Base-by-base conservation (phyloP, 176 grass and related monocot species). In the Chrysopogon serrulatus region DNA sequence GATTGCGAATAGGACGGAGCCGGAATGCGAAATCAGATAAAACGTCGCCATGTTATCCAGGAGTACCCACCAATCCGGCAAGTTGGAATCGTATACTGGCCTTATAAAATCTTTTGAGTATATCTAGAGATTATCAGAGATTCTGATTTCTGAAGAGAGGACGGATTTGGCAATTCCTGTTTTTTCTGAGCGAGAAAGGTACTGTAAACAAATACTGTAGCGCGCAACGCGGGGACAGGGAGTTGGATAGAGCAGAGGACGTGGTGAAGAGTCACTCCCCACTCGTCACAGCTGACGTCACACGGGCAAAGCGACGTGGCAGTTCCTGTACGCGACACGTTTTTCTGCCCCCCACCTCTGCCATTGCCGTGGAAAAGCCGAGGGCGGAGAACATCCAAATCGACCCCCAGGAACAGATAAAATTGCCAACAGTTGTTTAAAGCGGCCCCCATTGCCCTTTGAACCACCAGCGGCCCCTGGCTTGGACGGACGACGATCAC, bases 211-310 rank as follows among this genome's bases (percentile, higher is more conserved):
- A 63, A 56, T n/a, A n/a, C n/a, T n/a, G n/a, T n/a, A n/a, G n/a
- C n/a, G n/a, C n/a, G n/a, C n/a, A 67, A n/a, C 30, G 43, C 24
- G 0, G 57, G 40, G 41, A 0, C 13, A 13, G 41, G 19, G 30
- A 9, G 56, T 69, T 69, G 51, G 43, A 73, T 48, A 73, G 43
- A 28, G 59, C 48, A 34, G n/a, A 13, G 68, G 68, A 79, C 71
- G 74, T 74, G 73, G 17, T 12, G 11, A 51, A 13, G 45, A 42
- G 33, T 67, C 72, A 54, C 48, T 5, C 21, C 36, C 8, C 35
- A 42, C 24, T 28, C 80, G 86, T 84, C 77, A 87, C 48, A 68
- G 24, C 53, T 87, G 82, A 75, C 90, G 81, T 78, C 77, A 83
- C 24, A 0, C 11, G 0, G 4, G n/a, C 8, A 3, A 1, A 60